Base-by-base conservation (phyloP, 164 flowering plant genomes). In the Tetracentron sinense region DNA sequence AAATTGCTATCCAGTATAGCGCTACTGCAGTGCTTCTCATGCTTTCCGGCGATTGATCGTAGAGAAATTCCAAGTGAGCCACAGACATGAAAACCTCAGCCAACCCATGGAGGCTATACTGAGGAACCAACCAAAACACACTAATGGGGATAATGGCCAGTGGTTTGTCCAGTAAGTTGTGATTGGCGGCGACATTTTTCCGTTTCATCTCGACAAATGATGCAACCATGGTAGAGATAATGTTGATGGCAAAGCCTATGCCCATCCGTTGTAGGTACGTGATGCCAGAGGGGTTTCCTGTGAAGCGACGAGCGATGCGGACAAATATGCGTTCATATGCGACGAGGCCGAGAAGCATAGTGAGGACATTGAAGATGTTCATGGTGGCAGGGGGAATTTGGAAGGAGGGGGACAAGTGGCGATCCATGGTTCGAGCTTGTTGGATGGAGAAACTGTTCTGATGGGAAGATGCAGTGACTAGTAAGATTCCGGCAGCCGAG, bases 41-140 rank as follows among this genome's bases (percentile, higher is more conserved):
- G 73, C 83, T 80, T 25, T 83, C 87, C 3, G 84, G 84, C 15
- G 81, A 70, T 56, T 83, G 87, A 47, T 83, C 87, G 29, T 81
- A 81, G 1, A 81, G 58, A 54, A 83, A 83, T 58, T 83, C 83
- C 67, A 82, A 12, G 49, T 78, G 82, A 10, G 82, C 86, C 1
- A 82, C 78, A 2, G 62, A 30, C 75, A 66, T 68, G 71, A 79
- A 82, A 28, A 74, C 78, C 28, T 82, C 85, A 6, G 82, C 80
- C 19, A 79, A 2, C 11, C 85, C 82, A 54, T 79, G 80, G 5
- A 79, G 57, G 59, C 73, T 42, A 49, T 67, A 79, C 64, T 82
- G 85, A 16, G 85, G 85, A 8, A 82, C 66, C 26, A 82, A 29
- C 85, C 83, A 82, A 25, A 82, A 79, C 11, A 74, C 85, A 26